Conservation (phyloP, 129 eudicot species). For the sunflower (Helianthus annuus) region DNA sequence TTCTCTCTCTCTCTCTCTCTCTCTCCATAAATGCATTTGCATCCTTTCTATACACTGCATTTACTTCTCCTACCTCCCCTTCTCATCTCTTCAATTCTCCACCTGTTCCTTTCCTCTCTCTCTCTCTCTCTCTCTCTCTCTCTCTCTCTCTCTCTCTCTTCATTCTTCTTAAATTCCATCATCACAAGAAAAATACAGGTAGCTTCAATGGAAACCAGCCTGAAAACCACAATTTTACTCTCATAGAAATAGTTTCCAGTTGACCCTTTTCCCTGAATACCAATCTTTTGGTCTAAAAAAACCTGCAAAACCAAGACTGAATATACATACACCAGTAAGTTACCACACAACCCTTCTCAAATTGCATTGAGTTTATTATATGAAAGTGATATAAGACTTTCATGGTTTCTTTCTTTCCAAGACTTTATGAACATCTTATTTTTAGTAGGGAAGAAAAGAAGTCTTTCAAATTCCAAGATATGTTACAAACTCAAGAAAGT, state of each 20-base stretch:
- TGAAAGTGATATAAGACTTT: conserved; percentile 3
- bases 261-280: conserved; percentile 14
- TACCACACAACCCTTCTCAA: conserved; percentile 13
- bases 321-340: conserved; percentile 32
- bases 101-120: conserved; percentile 31
- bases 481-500: conserved; percentile 25
- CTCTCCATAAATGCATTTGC: conserved; percentile 41
- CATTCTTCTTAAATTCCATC: conserved; percentile 41
- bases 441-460: conserved; percentile 6
- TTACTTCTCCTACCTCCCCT: conserved; percentile 39
- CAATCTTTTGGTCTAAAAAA: conserved; percentile 21
- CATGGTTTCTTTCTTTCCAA: not conserved
- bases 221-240: conserved; percentile 36
- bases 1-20: conserved; percentile 27
- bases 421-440: conserved; percentile 18
- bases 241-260: conserved; percentile 29
- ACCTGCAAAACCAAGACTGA: conserved; percentile 3
- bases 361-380: not conserved
- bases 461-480: not conserved
- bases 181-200: conserved; percentile 38
- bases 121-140: conserved; percentile 40
- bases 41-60: conserved; percentile 45
- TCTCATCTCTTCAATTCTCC: conserved; percentile 46
- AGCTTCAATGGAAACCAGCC: conserved; percentile 44
- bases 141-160: conserved; percentile 36